phyloP scores from a whole-genome alignment of 2,329 filamentous ascomycete genomes.

The Aspergillus sp. region DNA sequence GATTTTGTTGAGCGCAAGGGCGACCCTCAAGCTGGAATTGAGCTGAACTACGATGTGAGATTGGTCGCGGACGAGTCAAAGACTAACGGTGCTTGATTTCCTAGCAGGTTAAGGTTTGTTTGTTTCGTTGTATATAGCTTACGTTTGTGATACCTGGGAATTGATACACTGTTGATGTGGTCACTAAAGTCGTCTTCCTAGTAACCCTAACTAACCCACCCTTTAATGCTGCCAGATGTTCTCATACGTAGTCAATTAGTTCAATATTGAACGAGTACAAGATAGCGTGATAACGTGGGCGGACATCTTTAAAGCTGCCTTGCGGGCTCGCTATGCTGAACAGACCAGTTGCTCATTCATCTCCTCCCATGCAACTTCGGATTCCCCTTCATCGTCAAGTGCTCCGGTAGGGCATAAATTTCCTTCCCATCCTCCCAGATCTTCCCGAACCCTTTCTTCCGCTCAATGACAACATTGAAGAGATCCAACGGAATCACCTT shows the following conservation, averaged over 20 bases:
- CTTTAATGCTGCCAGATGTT: too few species aligned
- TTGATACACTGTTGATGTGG: background rate
- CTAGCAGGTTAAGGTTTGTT: background rate
- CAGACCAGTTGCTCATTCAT: background rate
- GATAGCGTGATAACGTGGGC: too few species aligned
- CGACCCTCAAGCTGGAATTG: conserved; percentile 53
- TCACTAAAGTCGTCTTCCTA: background rate
- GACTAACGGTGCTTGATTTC: background rate
- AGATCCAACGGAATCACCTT: conserved; percentile 66
- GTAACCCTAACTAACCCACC: too few species aligned
- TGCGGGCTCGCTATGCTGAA: too few species aligned
- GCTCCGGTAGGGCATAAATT: conserved; percentile 49
- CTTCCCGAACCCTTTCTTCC: conserved; percentile 69
- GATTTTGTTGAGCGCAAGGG: conserved; percentile 56
- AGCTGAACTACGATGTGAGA: conserved; percentile 55
- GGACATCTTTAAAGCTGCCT: too few species aligned
- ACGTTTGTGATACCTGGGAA: background rate
- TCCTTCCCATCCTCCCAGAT: conserved; percentile 61
- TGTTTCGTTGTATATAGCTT: background rate
- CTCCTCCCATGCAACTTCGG: conserved; percentile 28
- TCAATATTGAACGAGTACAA: too few species aligned
- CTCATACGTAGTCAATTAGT: too few species aligned
- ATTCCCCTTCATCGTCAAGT: conserved; percentile 40
- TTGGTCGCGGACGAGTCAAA: conserved; percentile 29
- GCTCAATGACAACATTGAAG: conserved; percentile 72